phyloP scores from a whole-genome alignment of 257 asterid species.

The Fraxinus anomala region DNA sequence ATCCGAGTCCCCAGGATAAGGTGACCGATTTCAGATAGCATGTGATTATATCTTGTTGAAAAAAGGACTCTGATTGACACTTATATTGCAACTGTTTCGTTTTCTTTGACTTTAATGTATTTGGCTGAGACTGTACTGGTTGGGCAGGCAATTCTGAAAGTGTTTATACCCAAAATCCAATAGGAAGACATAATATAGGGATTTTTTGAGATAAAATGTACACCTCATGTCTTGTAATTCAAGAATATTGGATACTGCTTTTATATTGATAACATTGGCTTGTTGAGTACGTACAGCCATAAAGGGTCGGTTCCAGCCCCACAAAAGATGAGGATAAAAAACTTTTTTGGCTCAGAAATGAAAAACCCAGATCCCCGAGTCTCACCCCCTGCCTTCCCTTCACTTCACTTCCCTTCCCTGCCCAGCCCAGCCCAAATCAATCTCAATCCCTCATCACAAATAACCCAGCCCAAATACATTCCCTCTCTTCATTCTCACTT shows the following conservation, averaged over 20 bases:
- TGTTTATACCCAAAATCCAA: not conserved
- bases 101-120: not conserved
- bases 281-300: not conserved
- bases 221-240: not conserved
- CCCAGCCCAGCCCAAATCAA: too few relatives aligned
- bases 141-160: not conserved
- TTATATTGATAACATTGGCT: not conserved
- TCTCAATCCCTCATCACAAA: too few relatives aligned
- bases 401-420: too few relatives aligned
- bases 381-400: too few relatives aligned
- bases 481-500: too few relatives aligned
- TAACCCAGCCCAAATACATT: too few relatives aligned
- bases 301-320: too few relatives aligned
- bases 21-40: not conserved
- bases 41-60: not conserved
- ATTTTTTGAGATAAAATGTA: not conserved
- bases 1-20: not conserved
- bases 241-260: not conserved
- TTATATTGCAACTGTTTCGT: not conserved
- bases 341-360: too few relatives aligned
- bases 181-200: not conserved
- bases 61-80: not conserved
- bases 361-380: too few relatives aligned
- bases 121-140: not conserved
- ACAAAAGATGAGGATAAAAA: too few relatives aligned